These are phyloP conservation scores for Chaetoceros muelleri DNA, from an alignment of 108 stramenopile genomes.

Conservation along the genomic window DNA sequence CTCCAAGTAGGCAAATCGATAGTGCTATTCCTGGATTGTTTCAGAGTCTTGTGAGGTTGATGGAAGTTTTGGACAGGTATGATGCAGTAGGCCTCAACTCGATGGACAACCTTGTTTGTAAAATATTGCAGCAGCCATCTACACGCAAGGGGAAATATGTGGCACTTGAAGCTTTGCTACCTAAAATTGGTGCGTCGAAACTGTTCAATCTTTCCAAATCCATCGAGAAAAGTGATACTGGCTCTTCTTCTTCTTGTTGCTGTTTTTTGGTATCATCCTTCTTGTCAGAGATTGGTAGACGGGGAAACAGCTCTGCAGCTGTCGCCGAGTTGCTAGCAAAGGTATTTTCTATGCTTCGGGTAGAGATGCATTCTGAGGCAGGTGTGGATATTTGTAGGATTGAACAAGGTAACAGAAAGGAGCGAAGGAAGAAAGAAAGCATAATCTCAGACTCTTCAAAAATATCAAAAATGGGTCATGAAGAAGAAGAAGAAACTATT, in stretches of 20 bases:
- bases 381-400: constrained; percentile 1
- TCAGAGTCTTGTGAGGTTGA: constrained; percentile 21
- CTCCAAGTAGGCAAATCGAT: constrained; percentile 35
- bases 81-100: neutral
- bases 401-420: neutral
- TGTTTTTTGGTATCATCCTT: constrained; percentile 21
- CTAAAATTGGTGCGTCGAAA: constrained; percentile 14
- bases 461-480: neutral
- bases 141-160: constrained; percentile 47
- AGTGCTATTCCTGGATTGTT: constrained; percentile 41
- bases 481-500: neutral
- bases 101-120: constrained; percentile 17
- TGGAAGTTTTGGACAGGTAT: constrained; percentile 2
- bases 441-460: too few species aligned
- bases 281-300: constrained; percentile 37
- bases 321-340: constrained; percentile 53
- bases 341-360: constrained; percentile 12
- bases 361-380: constrained; percentile 9
- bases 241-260: constrained; percentile 3
- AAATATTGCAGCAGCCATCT: constrained; percentile 28
- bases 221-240: too few species aligned
- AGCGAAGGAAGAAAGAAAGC: neutral
- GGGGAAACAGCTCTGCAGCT: constrained; percentile 31
- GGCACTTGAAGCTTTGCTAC: constrained; percentile 47
- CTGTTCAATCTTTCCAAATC: constrained; percentile 5